These are phyloP conservation scores for Exobasidium cylindrosporum DNA, from an alignment of 1,284 basidiomycete species.

Conservation along the genomic window DNA sequence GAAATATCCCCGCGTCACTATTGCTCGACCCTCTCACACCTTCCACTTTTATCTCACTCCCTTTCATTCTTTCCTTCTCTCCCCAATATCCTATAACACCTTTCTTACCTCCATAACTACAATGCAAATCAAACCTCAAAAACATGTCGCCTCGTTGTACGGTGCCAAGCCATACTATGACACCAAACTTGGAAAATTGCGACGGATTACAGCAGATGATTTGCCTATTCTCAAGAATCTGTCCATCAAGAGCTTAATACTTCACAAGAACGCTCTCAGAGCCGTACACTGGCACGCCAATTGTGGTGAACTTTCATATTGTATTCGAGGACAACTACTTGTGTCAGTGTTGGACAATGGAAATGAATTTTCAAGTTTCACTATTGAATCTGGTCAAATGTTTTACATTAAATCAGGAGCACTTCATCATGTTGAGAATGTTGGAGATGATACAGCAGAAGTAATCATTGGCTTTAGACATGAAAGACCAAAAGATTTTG, in stretches of 20 bases:
- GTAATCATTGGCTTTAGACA: background rate
- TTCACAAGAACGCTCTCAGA: background rate
- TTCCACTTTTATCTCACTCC: too few relatives aligned
- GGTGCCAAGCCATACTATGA: background rate
- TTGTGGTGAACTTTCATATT: background rate
- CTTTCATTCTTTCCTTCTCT: too few relatives aligned
- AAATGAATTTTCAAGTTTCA: background rate
- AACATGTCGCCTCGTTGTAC: background rate
- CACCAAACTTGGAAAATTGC: background rate
- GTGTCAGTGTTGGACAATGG: background rate
- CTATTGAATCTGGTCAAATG: background rate
- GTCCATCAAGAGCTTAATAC: slow-evolving; percentile 1
- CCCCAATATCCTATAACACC: too few relatives aligned
- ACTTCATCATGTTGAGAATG: slow-evolving; percentile 4
- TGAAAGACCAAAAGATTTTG: background rate
- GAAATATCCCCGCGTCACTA: too few relatives aligned
- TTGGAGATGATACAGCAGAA: background rate
- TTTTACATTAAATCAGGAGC: background rate
- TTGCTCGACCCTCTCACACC: too few relatives aligned
- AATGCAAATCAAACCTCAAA: background rate
- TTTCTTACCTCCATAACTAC: too few relatives aligned
- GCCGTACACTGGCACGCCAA: background rate
- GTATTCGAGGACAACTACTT: background rate
- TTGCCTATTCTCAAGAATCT: slow-evolving; percentile 8
- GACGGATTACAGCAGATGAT: background rate